These are phyloP conservation scores for Pseudogymnoascus sp. DNA, from an alignment of 2,329 filamentous ascomycete species.

Conservation along the genomic window DNA sequence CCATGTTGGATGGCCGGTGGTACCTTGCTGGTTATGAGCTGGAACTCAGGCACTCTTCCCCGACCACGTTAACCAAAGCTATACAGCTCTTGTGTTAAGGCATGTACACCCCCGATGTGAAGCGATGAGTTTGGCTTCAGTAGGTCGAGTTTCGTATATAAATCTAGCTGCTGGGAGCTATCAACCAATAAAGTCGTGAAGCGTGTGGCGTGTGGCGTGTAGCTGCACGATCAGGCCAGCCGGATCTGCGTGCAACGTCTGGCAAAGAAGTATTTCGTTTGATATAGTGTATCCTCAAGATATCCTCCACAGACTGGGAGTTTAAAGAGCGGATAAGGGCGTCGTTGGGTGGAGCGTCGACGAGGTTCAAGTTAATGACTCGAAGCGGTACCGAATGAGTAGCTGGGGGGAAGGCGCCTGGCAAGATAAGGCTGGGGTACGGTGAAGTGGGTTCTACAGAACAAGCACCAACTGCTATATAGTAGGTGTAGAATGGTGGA, in stretches of 20 bases:
- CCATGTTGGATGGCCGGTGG: slow-evolving; percentile 25
- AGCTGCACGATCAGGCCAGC: slow-evolving; percentile 9
- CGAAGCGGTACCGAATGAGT: slow-evolving; percentile 1
- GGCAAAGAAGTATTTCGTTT: background rate
- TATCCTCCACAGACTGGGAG: background rate
- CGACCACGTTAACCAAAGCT: background rate
- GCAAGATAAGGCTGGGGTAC: slow-evolving; percentile 8
- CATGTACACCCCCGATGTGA: slow-evolving; percentile 6
- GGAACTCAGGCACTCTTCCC: slow-evolving; percentile 1
- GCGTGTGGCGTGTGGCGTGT: background rate
- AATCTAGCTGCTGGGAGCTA: slow-evolving; percentile 6
- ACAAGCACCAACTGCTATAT: background rate
- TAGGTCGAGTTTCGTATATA: slow-evolving; percentile 5
- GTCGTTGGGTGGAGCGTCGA: background rate
- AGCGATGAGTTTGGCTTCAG: background rate
- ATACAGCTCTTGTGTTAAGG: background rate
- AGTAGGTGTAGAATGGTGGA: background rate
- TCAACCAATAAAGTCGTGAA: slow-evolving; percentile 4
- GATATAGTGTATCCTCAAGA: slow-evolving; percentile 6
- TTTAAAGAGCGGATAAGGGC: slow-evolving; percentile 1
- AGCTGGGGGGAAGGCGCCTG: slow-evolving; percentile 1
- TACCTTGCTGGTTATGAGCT: background rate
- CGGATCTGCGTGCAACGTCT: slow-evolving; percentile 9
- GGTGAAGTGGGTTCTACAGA: slow-evolving; percentile 5
- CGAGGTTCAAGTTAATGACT: slow-evolving; percentile 10